Evolutionary conservation across 306 rosid species (phyloP).

Genomic region (Heteromeles arbutifolia): DNA sequence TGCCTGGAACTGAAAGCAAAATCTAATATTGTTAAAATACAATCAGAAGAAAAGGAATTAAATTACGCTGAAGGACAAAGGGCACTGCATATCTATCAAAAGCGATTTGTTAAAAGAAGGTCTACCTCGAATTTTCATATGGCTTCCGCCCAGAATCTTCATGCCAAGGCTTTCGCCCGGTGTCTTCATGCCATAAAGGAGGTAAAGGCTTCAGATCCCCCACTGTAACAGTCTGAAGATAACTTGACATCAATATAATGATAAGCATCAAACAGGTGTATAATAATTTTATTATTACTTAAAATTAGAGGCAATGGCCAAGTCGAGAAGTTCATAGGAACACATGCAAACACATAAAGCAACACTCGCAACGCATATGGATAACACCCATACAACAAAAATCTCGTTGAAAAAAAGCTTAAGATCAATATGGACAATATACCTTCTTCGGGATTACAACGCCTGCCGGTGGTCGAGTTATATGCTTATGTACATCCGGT

Average conservation of each 20-base stretch:
- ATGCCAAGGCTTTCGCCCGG: slow-evolving; percentile 42
- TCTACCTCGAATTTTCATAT: slow-evolving; percentile 41
- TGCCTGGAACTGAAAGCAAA: slow-evolving; percentile 39
- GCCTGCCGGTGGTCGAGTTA: slow-evolving; percentile 68
- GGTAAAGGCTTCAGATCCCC: slow-evolving; percentile 77
- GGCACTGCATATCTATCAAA: background rate
- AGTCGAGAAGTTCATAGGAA: background rate
- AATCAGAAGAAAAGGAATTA: background rate
- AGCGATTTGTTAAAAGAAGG: background rate
- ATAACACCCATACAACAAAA: background rate
- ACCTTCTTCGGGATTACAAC: slow-evolving; percentile 77
- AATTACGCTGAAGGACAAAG: too few species aligned
- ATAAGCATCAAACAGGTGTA: background rate
- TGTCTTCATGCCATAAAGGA: slow-evolving; percentile 85
- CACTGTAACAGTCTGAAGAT: slow-evolving; percentile 45
- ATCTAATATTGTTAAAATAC: background rate
- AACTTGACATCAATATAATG: background rate
- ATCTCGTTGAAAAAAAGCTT: background rate
- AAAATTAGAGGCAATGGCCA: background rate
- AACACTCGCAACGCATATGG: background rate
- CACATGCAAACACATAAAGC: background rate
- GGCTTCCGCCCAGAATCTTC: background rate
- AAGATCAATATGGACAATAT: background rate
- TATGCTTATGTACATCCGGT: slow-evolving; percentile 69
- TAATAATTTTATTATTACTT: background rate